Evolutionary conservation across 768 basidiomycete species (phyloP).

Genomic region (Steccherinum ochraceum): DNA sequence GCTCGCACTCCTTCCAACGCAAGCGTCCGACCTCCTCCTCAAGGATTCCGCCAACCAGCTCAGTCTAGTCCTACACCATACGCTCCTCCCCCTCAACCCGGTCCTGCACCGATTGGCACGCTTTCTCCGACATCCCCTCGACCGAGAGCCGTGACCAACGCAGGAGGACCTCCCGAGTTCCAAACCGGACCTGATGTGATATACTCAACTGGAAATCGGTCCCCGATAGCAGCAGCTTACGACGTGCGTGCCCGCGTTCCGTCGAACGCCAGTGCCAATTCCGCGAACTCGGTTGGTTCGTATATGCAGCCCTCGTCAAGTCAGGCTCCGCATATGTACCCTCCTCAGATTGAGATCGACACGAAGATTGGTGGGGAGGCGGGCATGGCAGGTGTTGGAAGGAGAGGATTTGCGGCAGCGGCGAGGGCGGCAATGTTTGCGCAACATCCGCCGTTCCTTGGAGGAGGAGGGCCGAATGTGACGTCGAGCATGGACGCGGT

Average conservation of each 20-base stretch:
- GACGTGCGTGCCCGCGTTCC: neutral
- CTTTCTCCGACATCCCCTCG: neutral
- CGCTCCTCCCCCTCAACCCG: neutral
- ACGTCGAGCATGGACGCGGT: constrained; percentile 5
- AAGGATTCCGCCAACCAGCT: constrained; percentile 13
- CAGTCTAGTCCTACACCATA: constrained; percentile 11
- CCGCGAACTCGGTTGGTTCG: neutral
- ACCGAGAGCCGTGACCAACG: constrained; percentile 8
- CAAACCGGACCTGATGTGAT: constrained; percentile 6
- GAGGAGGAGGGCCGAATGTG: neutral
- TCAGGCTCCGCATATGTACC: no score
- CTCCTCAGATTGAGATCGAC: constrained; percentile 37
- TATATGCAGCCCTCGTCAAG: neutral
- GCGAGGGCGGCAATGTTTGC: constrained; percentile 55
- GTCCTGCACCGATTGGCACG: neutral
- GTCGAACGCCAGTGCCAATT: constrained; percentile 3
- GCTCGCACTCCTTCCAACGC: constrained; percentile 20
- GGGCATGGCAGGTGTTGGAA: constrained; percentile 88
- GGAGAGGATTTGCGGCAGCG: constrained; percentile 75
- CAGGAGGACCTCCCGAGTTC: neutral
- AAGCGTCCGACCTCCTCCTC: constrained; percentile 13
- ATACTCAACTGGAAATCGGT: constrained; percentile 5
- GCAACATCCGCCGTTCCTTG: neutral
- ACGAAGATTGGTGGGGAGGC: constrained; percentile 73
- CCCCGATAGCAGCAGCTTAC: constrained; percentile 5